Percentiles rank a stretch among this genome's conserved stretches.
Evolutionary conservation across 1,284 basidiomycete genomes (phyloP).

Genomic region (Ganoderma boninense): DNA sequence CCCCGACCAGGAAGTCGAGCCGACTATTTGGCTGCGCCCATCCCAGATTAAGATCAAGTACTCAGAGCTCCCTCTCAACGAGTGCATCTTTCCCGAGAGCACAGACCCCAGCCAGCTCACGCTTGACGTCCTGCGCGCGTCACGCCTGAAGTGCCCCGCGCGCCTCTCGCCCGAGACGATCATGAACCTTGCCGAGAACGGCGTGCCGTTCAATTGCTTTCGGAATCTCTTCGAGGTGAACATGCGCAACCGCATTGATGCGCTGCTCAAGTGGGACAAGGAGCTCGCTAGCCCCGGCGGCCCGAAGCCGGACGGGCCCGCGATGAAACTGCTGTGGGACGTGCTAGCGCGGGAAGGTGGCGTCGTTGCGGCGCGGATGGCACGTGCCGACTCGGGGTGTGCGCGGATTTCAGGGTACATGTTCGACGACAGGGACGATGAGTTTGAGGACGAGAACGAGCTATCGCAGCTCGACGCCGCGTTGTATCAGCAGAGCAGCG

Average conservation of each 20-base stretch:
- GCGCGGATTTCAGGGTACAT: slow-evolving; percentile 40
- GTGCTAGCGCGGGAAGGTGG: slow-evolving; percentile 43
- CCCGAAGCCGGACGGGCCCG: slow-evolving; percentile 28
- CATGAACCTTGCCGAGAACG: slow-evolving; percentile 54
- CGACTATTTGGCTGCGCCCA: slow-evolving; percentile 46
- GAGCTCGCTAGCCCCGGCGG: not conserved
- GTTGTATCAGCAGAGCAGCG: slow-evolving; percentile 31
- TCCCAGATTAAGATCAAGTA: slow-evolving; percentile 55
- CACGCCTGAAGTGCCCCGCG: slow-evolving; percentile 45
- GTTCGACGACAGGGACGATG: slow-evolving; percentile 29
- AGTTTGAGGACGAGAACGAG: slow-evolving; percentile 32
- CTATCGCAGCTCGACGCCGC: slow-evolving; percentile 26
- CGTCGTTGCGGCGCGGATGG: slow-evolving; percentile 42
- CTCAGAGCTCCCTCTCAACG: slow-evolving; percentile 11
- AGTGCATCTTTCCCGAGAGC: slow-evolving; percentile 22
- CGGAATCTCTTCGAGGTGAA: slow-evolving; percentile 37
- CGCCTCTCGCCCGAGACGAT: slow-evolving; percentile 52
- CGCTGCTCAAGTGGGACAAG: slow-evolving; percentile 36
- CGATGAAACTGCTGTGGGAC: slow-evolving; percentile 42
- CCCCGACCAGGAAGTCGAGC: slow-evolving; percentile 26
- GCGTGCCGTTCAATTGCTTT: slow-evolving; percentile 45
- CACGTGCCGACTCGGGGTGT: slow-evolving; percentile 41
- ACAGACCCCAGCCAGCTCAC: slow-evolving; percentile 44
- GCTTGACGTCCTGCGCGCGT: slow-evolving; percentile 50
- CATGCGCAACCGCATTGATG: slow-evolving; percentile 23